A percentile compares a stretch with the other conserved stretches of the same genome.
These are phyloP conservation scores for Talaromyces sp. DNA, from an alignment of 2,329 filamentous ascomycete species.

Conservation along the genomic window DNA sequence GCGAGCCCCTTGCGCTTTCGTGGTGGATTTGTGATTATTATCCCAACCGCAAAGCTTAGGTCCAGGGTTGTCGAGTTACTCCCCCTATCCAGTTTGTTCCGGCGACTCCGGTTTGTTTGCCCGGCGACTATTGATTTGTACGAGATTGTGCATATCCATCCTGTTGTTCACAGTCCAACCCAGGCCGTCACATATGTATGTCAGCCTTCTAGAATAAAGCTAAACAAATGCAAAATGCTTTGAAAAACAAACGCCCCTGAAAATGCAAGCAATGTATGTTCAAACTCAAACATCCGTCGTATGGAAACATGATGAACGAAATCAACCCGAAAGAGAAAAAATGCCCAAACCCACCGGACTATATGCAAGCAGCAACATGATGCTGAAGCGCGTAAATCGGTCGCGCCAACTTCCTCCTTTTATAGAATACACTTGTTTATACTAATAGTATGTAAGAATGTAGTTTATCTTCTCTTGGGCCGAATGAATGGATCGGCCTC, in stretches of 20 bases:
- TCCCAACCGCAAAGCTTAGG: neutral
- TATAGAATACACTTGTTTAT: neutral
- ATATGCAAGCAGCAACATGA: constrained; percentile 3
- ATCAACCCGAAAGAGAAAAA: neutral
- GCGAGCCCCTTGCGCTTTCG: neutral
- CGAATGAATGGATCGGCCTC: constrained; percentile 41
- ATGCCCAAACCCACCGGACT: neutral
- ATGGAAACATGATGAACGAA: neutral
- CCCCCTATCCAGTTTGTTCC: neutral
- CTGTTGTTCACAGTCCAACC: neutral
- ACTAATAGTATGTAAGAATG: neutral
- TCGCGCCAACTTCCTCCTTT: neutral
- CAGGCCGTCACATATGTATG: neutral
- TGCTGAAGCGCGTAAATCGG: neutral
- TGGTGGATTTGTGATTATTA: neutral
- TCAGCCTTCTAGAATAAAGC: neutral
- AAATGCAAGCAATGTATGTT: neutral
- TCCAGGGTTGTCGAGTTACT: neutral
- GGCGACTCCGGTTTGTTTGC: neutral
- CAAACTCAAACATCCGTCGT: neutral
- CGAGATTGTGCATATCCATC: neutral
- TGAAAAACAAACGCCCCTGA: neutral
- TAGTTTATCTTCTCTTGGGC: constrained; percentile 33
- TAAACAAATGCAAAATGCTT: constrained; percentile 2
- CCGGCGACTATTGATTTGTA: neutral